Evolutionary conservation across 2,329 filamentous ascomycete species (phyloP), one percentile per base, ranked within the genome.

Genomic region (Raffaelea albimanens): DNA sequence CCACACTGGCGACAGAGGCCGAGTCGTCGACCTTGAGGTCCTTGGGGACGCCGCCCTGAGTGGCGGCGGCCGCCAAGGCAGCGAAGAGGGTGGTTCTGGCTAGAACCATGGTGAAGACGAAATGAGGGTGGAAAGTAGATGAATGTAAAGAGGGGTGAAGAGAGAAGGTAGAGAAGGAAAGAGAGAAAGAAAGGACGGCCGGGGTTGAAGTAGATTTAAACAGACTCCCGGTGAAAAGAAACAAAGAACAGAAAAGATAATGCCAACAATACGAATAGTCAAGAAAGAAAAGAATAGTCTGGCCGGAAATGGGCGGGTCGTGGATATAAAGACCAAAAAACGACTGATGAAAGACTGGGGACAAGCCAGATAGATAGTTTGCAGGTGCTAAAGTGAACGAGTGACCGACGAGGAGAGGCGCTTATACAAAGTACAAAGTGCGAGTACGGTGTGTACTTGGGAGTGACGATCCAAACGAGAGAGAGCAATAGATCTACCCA

Each of bases 1-100:
- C 74, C 5, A 79, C 80, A 52, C 70, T 68, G 53, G 74, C 76
- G 56, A 87, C 73, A 0, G 80, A 85, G 31, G 66, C 81, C 84
- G 44, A 43, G 29, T 43, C 16, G 21, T 44, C 23, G 3, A 51
- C 51, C 3, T 43, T 11, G 21, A 54, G 50, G 25, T 49, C 47
- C 20, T 41, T 46, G 34, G 52, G 52, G 14, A 3, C 16, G 41
- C 4, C 22, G n/a, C 34, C 7, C 14, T 5, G 34, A 8, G 13
- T 5, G 34, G 18, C 5, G 7, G 34, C 18, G 34, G 18, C 18
- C 14, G 34, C 14, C 34, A 38, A 8, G 18, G 34, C 34, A 38
- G 7, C 18, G 14, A 16, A 16, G n/a, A 38, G 8, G 14, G 34
- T 38, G 34, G 34, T 18, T 14, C n/a, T 3, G 14, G 41, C 4